A percentile compares a stretch with the other conserved stretches of the same genome.
Conservation (phyloP, 345 rosid genomes). For the Moringa oleifera region DNA sequence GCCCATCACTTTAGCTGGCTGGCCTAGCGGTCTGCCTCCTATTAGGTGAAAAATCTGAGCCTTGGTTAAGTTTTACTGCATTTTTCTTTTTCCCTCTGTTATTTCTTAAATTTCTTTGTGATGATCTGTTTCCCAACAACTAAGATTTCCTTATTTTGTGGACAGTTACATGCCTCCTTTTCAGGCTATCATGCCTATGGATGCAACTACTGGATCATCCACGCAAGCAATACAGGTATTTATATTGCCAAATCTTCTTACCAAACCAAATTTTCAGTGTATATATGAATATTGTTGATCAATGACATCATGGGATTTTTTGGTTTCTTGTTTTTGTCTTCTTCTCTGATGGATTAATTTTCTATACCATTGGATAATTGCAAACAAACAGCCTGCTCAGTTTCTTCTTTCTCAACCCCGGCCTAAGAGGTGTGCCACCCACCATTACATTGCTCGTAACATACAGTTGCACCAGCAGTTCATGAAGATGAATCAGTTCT, state of each 20-base stretch:
- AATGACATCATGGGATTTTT: too few relatives aligned
- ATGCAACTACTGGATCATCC: slow-evolving; percentile 26
- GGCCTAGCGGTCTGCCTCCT: slow-evolving; percentile 32
- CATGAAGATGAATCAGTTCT: slow-evolving; percentile 31
- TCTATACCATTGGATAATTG: too few relatives aligned
- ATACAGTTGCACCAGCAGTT: slow-evolving; percentile 48
- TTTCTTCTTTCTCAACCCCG: slow-evolving; percentile 35
- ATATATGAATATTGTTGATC: too few relatives aligned
- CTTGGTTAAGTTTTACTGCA: slow-evolving; percentile 10
- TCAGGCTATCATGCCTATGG: slow-evolving; percentile 28
- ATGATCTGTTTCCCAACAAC: too few relatives aligned
- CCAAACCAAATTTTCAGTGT: too few relatives aligned
- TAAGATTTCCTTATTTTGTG: too few relatives aligned
- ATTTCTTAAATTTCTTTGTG: too few relatives aligned
- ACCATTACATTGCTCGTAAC: slow-evolving; percentile 47
- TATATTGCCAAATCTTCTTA: too few relatives aligned
- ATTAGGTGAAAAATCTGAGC: slow-evolving; percentile 31
- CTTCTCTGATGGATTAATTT: slow-evolving; percentile 16
- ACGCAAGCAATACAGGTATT: slow-evolving; percentile 35
- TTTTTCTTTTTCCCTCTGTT: slow-evolving; percentile 4
- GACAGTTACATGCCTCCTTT: slow-evolving; percentile 33
- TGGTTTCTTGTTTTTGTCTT: too few relatives aligned
- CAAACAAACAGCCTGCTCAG: slow-evolving; percentile 25
- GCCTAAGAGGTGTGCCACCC: slow-evolving; percentile 53
- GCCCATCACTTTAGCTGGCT: slow-evolving; percentile 29